Evolutionary conservation across 768 basidiomycete species (phyloP), one percentile per base, ranked within the genome.

Genomic region (Tylopilus rubrobrunneus): DNA sequence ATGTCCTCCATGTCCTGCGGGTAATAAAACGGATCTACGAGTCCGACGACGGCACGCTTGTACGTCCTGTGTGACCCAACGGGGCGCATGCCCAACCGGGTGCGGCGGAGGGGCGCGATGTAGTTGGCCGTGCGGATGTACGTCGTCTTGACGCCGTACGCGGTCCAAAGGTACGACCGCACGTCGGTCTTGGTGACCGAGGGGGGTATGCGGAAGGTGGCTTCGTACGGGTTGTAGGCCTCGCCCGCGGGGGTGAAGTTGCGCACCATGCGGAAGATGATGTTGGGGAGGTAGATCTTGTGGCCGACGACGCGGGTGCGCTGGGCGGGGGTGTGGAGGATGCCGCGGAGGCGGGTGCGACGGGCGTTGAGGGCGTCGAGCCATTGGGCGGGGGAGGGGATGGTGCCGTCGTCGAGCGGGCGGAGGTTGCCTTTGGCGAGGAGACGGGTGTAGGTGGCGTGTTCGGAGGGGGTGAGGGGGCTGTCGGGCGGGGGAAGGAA

Each of bases 91-190:
- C 69, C 60, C 28, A 59, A 25, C 28, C 48, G 57, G 0, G 55
- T 58, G 39, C 77, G 71, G 10, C 66, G 64, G 19, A 80, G 62
- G 42, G 85, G 82, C 1, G 86, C 80, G 55, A 86, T 74, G 62
- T 92, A 92, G 74, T 89, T 91, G 76, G 91, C 89, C n/a, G 94
- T 98, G 48, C 94, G 91, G 57, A 98, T 92, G 69, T 95, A 97
- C 7, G 93, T 96, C 55, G 89, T 87, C 64, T 85, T 76, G 44
- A 98, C 84, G 56, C 90, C 89, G 62, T 98, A 98, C n/a, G 87
- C 81, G 33, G 92, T 80, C 48, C 73, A 73, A 45, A 98, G 81
- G 67, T 96, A 93, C 0, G 88, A 87, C 39, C 92, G 86, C 36
- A 98, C 74, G 73, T 98, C 94, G 52, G 87, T 90, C 73, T 98